Conservation (phyloP, 2,329 filamentous ascomycete genomes). For the Thelonectria blattea region DNA sequence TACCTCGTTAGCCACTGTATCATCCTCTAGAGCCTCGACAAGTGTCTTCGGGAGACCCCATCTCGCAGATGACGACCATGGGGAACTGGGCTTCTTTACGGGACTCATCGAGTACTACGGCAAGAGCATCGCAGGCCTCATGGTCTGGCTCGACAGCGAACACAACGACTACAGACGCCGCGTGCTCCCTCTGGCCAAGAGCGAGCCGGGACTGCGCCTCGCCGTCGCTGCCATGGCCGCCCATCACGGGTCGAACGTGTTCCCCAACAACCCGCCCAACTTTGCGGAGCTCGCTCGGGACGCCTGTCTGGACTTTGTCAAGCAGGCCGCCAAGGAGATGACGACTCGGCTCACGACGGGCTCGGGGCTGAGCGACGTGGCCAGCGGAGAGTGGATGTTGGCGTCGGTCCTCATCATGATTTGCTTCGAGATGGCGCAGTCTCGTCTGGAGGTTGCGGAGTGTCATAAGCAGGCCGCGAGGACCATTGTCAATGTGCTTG, state of each 20-base stretch:
- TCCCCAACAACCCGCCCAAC: neutral
- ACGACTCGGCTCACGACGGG: neutral
- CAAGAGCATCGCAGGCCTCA: constrained; percentile 10
- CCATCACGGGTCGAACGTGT: constrained; percentile 8
- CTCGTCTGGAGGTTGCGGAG: constrained; percentile 15
- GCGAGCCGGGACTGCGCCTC: constrained; percentile 7
- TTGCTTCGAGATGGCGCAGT: constrained; percentile 23
- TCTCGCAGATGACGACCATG: neutral
- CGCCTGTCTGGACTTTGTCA: constrained; percentile 3
- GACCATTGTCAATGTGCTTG: constrained; percentile 12
- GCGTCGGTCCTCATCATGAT: constrained; percentile 20
- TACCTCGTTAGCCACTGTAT: too few species aligned
- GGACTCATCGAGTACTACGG: constrained; percentile 16
- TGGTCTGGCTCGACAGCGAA: constrained; percentile 19
- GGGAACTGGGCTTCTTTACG: neutral
- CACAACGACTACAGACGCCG: constrained; percentile 14
- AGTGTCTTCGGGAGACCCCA: neutral
- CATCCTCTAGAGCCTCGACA: too few species aligned
- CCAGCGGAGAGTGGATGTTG: constrained; percentile 22
- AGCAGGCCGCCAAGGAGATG: constrained; percentile 2
- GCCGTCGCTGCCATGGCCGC: constrained; percentile 15
- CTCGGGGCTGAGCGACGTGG: neutral
- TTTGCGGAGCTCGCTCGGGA: constrained; percentile 12
- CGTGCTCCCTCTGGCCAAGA: constrained; percentile 11
- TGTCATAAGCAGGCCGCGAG: constrained; percentile 17